Evolutionary conservation across 2,329 filamentous ascomycete genomes (phyloP).

Genomic region (Cylindrodendrum hubeiense): DNA sequence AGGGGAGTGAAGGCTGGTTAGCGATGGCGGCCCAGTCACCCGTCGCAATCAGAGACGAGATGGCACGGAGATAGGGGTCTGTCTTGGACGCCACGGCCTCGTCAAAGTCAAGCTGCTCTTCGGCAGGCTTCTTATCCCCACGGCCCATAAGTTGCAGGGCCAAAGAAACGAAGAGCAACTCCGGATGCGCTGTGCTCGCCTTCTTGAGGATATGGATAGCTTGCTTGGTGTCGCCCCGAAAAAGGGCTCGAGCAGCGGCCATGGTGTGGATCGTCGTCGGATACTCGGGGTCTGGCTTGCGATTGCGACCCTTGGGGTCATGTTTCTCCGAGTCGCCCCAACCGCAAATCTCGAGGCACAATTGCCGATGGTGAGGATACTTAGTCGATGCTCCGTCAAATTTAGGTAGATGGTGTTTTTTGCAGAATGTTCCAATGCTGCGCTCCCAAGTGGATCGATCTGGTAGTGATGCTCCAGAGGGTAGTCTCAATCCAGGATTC

Average conservation of each 20-base stretch:
- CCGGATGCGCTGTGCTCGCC: conserved; percentile 71
- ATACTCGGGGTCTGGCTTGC: conserved; percentile 58
- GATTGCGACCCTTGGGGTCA: conserved; percentile 58
- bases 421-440: conserved; percentile 73
- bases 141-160: conserved; percentile 73
- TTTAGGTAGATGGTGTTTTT: conserved; percentile 69
- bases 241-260: conserved; percentile 81
- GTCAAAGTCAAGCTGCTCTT: conserved; percentile 69
- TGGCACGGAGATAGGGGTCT: conserved; percentile 83
- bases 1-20: conserved; percentile 78
- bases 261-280: conserved; percentile 75
- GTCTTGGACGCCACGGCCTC: conserved; percentile 72
- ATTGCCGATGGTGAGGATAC: conserved; percentile 77
- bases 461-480: conserved; percentile 58
- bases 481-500: conserved; percentile 61
- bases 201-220: conserved; percentile 78
- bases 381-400: conserved; percentile 74
- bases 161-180: conserved; percentile 76
- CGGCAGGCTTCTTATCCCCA: conserved; percentile 57
- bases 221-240: conserved; percentile 76
- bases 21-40: conserved; percentile 82
- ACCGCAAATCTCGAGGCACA: conserved; percentile 80
- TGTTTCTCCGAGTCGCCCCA: conserved; percentile 72
- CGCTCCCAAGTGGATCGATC: conserved; percentile 70
- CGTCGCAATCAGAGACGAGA: conserved; percentile 82